Evolutionary conservation across 1,139 yeast genomes (phyloP).

Genomic region (Ogataea hybrid): DNA sequence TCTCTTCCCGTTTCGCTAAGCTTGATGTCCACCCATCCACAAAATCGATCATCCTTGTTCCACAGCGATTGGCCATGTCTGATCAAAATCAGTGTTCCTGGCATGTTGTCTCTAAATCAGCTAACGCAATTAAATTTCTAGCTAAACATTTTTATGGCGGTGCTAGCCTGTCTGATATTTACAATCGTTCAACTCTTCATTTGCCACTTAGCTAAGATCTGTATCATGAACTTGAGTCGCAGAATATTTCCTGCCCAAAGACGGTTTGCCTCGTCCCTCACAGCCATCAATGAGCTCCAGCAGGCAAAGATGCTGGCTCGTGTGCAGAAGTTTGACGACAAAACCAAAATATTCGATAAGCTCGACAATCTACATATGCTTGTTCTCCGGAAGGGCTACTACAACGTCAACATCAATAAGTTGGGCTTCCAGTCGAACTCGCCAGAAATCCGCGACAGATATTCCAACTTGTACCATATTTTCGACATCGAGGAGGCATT

Average conservation of each 20-base stretch:
- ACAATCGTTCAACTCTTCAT: slow-evolving; percentile 1
- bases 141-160: slow-evolving; percentile 3
- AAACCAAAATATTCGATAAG: slow-evolving; percentile 27
- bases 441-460: slow-evolving; percentile 22
- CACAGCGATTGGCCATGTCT: slow-evolving; percentile 79
- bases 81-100: slow-evolving; percentile 45
- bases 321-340: slow-evolving; percentile 28
- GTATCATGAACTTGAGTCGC: neutral
- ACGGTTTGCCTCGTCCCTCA: slow-evolving; percentile 27
- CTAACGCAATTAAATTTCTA: neutral
- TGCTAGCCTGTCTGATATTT: neutral
- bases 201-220: slow-evolving; percentile 6
- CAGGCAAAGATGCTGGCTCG: slow-evolving; percentile 24
- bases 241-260: slow-evolving; percentile 3
- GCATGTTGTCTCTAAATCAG: slow-evolving; percentile 8
- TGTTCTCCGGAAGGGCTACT: slow-evolving; percentile 32
- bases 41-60: slow-evolving; percentile 67
- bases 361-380: slow-evolving; percentile 29
- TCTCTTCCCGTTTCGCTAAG: slow-evolving; percentile 57
- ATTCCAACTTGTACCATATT: slow-evolving; percentile 28
- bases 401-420: slow-evolving; percentile 27
- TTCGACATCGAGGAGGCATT: slow-evolving; percentile 26
- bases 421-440: slow-evolving; percentile 30
- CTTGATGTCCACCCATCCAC: slow-evolving; percentile 83
- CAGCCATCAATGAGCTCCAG: slow-evolving; percentile 25